phyloP scores from a whole-genome alignment of 148 eudicot species.

The Amaranthus hypochondriacus region DNA sequence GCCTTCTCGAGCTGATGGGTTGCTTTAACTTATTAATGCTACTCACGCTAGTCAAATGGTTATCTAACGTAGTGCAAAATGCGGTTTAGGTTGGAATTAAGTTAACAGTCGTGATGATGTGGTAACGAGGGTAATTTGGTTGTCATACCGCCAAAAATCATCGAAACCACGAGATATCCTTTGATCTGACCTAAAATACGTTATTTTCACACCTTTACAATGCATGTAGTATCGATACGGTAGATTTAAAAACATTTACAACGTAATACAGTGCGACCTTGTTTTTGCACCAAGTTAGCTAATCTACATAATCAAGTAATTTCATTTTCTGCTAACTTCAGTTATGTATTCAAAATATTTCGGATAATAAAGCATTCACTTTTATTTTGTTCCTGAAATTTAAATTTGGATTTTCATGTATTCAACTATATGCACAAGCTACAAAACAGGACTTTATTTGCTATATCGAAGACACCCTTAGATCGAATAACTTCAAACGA shows the following conservation, averaged over 20 bases:
- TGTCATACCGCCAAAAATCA: too few relatives aligned
- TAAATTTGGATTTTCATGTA: not conserved
- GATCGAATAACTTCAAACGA: not conserved
- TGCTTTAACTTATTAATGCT: conserved; percentile 20
- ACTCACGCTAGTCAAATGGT: not conserved
- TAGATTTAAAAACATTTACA: too few relatives aligned
- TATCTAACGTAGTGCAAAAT: too few relatives aligned
- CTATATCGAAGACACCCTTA: not conserved
- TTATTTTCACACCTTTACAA: too few relatives aligned
- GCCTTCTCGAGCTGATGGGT: conserved; percentile 35
- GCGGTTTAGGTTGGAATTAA: too few relatives aligned
- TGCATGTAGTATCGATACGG: too few relatives aligned
- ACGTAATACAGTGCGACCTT: not conserved
- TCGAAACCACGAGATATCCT: too few relatives aligned
- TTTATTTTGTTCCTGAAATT: not conserved
- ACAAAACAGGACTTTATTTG: not conserved
- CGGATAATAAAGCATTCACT: not conserved
- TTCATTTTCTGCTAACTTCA: conserved; percentile 4
- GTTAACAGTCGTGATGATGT: too few relatives aligned
- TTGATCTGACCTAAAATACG: too few relatives aligned
- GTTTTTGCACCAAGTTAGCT: not conserved
- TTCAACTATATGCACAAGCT: not conserved
- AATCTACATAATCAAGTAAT: not conserved
- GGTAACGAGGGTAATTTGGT: too few relatives aligned
- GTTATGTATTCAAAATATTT: not conserved